Conservation (phyloP, 176 grass and related monocot species). For the Ensete glaucum region DNA sequence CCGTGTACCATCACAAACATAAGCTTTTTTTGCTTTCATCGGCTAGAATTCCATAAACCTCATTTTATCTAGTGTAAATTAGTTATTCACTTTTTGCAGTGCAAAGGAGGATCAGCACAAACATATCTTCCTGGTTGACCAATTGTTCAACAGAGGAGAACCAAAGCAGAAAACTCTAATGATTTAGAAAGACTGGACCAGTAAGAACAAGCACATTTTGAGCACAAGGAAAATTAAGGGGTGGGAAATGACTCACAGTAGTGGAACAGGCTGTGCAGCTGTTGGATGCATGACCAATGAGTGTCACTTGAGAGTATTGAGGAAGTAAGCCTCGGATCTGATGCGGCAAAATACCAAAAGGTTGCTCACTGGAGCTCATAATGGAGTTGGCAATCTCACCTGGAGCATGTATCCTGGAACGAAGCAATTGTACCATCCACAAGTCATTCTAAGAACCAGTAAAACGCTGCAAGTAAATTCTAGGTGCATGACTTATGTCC, state of each 20-base stretch:
- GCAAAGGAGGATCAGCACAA: not conserved
- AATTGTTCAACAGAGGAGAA: not conserved
- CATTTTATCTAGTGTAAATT: no score
- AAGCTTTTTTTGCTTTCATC: not conserved
- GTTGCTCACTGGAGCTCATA: slow-evolving; percentile 26
- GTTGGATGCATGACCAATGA: slow-evolving; percentile 71
- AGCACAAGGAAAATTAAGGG: not conserved
- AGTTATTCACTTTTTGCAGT: no score
- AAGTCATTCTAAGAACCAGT: not conserved
- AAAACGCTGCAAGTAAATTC: not conserved
- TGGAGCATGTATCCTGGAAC: slow-evolving; percentile 66
- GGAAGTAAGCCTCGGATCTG: slow-evolving; percentile 82
- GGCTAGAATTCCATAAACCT: no score
- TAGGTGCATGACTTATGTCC: not conserved
- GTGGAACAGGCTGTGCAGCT: slow-evolving; percentile 81
- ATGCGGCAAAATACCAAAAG: slow-evolving; percentile 61
- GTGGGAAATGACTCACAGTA: slow-evolving; percentile 32
- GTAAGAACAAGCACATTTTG: no score
- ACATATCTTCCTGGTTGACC: not conserved
- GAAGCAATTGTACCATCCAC: slow-evolving; percentile 8
- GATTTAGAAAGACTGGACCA: not conserved
- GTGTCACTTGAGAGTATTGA: slow-evolving; percentile 61
- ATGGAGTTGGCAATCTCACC: slow-evolving; percentile 62
- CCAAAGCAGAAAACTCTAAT: not conserved
- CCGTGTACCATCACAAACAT: not conserved